Conservation (phyloP, 2,329 filamentous ascomycete genomes). For the Cytospora piceicola region DNA sequence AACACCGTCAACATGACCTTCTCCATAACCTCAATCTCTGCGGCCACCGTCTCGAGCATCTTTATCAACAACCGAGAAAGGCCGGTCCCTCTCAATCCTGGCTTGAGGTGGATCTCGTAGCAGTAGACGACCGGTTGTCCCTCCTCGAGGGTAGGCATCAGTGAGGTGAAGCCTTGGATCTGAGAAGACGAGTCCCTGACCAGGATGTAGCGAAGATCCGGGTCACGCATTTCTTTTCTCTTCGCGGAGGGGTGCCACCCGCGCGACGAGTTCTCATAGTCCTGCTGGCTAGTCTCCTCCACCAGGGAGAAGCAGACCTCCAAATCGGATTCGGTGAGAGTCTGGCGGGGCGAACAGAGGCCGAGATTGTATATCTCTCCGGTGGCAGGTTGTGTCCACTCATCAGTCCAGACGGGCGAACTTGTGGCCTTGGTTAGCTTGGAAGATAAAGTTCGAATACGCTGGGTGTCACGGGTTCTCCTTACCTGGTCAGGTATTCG, state of each 20-base stretch:
- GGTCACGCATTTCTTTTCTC: conserved; percentile 68
- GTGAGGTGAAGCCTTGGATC: conserved; percentile 63
- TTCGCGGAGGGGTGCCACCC: conserved; percentile 69
- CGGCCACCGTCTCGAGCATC: conserved; percentile 57
- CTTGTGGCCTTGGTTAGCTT: conserved; percentile 6
- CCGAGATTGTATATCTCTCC: conserved; percentile 47
- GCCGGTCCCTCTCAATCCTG: conserved; percentile 62
- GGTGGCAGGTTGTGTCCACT: conserved; percentile 58
- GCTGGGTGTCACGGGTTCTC: background rate
- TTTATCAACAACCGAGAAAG: conserved; percentile 64
- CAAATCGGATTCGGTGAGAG: conserved; percentile 50
- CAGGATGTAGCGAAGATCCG: conserved; percentile 70
- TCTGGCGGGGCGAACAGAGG: conserved; percentile 44
- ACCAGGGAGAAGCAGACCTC: conserved; percentile 60
- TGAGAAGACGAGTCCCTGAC: conserved; percentile 46
- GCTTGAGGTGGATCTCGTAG: conserved; percentile 74
- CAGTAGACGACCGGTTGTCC: conserved; percentile 71
- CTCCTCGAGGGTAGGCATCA: conserved; percentile 74
- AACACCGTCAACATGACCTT: conserved; percentile 81
- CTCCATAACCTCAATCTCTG: conserved; percentile 55
- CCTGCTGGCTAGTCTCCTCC: conserved; percentile 63
- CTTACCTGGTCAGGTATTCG: conserved; percentile 21
- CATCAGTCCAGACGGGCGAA: conserved; percentile 34
- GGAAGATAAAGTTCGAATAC: background rate
- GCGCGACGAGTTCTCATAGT: conserved; percentile 64